Evolutionary conservation across 2,329 filamentous ascomycete genomes (phyloP).

Genomic region (Magnaporthiopsis poae): DNA sequence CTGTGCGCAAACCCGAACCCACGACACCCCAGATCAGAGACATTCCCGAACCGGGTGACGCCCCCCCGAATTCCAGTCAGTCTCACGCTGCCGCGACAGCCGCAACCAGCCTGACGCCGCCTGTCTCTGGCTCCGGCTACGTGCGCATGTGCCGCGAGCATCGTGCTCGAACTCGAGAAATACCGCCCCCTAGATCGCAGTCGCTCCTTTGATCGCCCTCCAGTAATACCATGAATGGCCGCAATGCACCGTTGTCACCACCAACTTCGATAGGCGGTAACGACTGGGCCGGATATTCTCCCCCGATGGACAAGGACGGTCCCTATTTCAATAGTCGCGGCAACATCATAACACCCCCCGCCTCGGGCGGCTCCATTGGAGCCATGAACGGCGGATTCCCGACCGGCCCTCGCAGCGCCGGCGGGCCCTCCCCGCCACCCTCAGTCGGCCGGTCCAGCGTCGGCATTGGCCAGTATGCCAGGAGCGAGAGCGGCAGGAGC

Average conservation of each 20-base stretch:
- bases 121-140: constrained; percentile 4
- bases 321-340: constrained; percentile 44
- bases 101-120: constrained; percentile 5
- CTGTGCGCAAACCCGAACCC: background rate
- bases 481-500: constrained; percentile 56
- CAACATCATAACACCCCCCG: constrained; percentile 59
- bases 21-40: background rate
- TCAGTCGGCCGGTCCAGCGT: constrained; percentile 80
- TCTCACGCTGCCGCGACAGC: background rate
- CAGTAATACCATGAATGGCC: constrained; percentile 53
- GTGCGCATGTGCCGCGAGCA: background rate
- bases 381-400: constrained; percentile 52
- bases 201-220: background rate
- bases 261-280: constrained; percentile 74
- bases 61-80: background rate
- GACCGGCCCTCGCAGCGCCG: constrained; percentile 44
- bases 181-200: background rate
- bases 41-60: background rate
- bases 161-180: background rate
- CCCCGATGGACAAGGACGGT: constrained; percentile 39
- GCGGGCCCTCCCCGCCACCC: constrained; percentile 72
- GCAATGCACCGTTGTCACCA: constrained; percentile 70
- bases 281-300: constrained; percentile 69
- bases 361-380: constrained; percentile 52
- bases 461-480: constrained; percentile 59